A percentile compares a stretch with the other conserved stretches of the same genome.
Evolutionary conservation across 331 rosid species (phyloP).

Genomic region (Quercus lobata): DNA sequence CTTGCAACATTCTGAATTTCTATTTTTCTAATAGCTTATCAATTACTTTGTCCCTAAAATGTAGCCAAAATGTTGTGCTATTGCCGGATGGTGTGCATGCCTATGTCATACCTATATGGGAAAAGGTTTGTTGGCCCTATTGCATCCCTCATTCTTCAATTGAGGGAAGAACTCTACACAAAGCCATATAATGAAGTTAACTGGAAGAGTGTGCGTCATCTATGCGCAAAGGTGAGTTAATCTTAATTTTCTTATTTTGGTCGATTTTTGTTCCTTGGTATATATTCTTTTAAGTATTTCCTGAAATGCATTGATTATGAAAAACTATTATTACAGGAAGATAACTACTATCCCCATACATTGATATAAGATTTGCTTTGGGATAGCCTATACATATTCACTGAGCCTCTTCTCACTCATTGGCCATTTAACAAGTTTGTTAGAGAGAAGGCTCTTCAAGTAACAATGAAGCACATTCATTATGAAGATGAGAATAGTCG

Average conservation of each 20-base stretch:
- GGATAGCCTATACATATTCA: slow-evolving; percentile 55
- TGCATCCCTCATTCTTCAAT: slow-evolving; percentile 50
- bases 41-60: neutral
- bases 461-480: slow-evolving; percentile 64
- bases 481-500: slow-evolving; percentile 83
- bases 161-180: too few relatives aligned
- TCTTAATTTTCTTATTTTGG: neutral
- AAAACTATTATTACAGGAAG: slow-evolving; percentile 39
- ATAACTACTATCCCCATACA: slow-evolving; percentile 64
- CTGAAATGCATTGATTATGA: neutral
- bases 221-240: slow-evolving; percentile 31
- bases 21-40: neutral
- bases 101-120: slow-evolving; percentile 72
- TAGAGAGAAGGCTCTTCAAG: slow-evolving; percentile 51
- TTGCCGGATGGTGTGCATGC: slow-evolving; percentile 58
- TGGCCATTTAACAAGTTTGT: slow-evolving; percentile 68
- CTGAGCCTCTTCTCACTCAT: slow-evolving; percentile 61
- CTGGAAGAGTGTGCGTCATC: too few relatives aligned
- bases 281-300: neutral
- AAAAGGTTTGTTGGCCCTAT: slow-evolving; percentile 59
- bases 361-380: slow-evolving; percentile 58
- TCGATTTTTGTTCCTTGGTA: neutral
- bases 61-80: slow-evolving; percentile 69
- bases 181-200: too few relatives aligned
- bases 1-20: neutral